These are phyloP conservation scores for Microcos paniculata DNA, from an alignment of 345 rosid species.

Conservation along the genomic window DNA sequence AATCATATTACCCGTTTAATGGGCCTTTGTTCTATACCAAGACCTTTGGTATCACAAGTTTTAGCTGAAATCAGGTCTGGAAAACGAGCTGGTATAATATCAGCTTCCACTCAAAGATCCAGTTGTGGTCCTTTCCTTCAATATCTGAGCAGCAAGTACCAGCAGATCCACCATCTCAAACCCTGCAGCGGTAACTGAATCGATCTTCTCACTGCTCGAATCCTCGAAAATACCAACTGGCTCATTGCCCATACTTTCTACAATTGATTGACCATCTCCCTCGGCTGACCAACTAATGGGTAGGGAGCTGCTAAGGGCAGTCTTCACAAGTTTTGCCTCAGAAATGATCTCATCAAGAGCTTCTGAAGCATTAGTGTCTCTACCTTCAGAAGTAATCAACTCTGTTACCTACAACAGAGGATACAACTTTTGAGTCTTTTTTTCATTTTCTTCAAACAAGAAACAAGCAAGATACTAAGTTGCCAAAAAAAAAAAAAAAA, in stretches of 20 bases:
- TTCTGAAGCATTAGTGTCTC: conserved; percentile 30
- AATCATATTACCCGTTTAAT: not conserved
- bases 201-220: conserved; percentile 49
- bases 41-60: not conserved
- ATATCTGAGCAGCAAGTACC: conserved; percentile 65
- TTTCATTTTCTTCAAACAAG: not conserved
- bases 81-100: not conserved
- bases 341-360: conserved; percentile 54
- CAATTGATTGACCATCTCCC: conserved; percentile 42
- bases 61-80: not conserved
- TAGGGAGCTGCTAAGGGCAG: conserved; percentile 83
- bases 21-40: not conserved
- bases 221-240: conserved; percentile 21
- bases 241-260: conserved; percentile 25
- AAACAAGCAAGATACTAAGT: not conserved
- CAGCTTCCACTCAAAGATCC: not conserved
- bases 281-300: conserved; percentile 94
- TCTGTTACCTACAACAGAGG: conserved; percentile 58
- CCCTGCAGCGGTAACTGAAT: conserved; percentile 84
- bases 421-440: not conserved
- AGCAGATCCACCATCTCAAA: conserved; percentile 97
- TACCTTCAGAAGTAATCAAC: conserved; percentile 33
- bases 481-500: conserved; percentile 6
- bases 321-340: conserved; percentile 81
- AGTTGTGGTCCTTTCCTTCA: conserved; percentile 35